These are phyloP conservation scores for Usnea hakonensis DNA, from an alignment of 495 filamentous ascomycete genomes.

Conservation along the genomic window DNA sequence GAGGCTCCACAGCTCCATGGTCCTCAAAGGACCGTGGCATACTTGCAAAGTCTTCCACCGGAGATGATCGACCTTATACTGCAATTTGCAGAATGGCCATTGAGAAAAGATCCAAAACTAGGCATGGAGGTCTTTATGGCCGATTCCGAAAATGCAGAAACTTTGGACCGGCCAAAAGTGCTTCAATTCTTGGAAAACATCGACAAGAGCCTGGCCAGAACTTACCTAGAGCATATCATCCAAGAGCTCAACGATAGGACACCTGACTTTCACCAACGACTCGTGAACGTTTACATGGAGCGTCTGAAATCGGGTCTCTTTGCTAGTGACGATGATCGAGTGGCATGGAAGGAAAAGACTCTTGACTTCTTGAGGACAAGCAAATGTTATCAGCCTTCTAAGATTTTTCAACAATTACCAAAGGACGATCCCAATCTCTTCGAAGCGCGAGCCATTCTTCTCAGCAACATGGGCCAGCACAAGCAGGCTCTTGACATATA, in stretches of 20 bases:
- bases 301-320: constrained; percentile 45
- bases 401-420: constrained; percentile 66
- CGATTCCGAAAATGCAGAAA: constrained; percentile 93
- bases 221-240: constrained; percentile 88
- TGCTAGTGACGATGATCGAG: constrained; percentile 42
- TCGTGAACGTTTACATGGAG: constrained; percentile 69
- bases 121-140: constrained; percentile 93
- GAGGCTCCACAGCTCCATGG: constrained; percentile 66
- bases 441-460: constrained; percentile 83
- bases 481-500: constrained; percentile 92
- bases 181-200: constrained; percentile 64
- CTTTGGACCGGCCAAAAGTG: constrained; percentile 67
- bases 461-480: constrained; percentile 93
- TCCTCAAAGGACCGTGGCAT: constrained; percentile 75
- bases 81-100: constrained; percentile 84
- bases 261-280: constrained; percentile 76
- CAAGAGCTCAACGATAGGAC: constrained; percentile 76
- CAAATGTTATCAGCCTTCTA: constrained; percentile 68
- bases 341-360: constrained; percentile 54
- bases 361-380: constrained; percentile 69
- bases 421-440: constrained; percentile 78
- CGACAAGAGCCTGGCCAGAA: constrained; percentile 61
- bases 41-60: constrained; percentile 79
- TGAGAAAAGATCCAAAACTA: constrained; percentile 60
- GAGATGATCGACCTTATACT: constrained; percentile 86